These are phyloP conservation scores for Croton setiger DNA, from an alignment of 441 rosid species.

Conservation along the genomic window DNA sequence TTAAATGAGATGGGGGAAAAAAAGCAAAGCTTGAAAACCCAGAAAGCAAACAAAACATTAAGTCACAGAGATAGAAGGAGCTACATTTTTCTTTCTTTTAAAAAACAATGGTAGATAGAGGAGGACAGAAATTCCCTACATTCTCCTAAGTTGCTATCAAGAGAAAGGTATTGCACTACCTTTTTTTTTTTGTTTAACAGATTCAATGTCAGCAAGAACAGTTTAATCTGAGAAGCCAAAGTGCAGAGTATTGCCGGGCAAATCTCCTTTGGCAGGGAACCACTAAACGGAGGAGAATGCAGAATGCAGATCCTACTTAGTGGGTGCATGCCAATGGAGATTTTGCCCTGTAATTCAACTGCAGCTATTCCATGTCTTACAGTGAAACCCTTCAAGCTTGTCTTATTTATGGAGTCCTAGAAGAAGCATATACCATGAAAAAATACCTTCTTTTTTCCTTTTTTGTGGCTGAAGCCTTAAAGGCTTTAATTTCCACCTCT, in stretches of 20 bases:
- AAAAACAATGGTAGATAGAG: too few species aligned
- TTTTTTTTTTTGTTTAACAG: too few species aligned
- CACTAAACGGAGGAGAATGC: too few species aligned
- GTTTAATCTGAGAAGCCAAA: not conserved
- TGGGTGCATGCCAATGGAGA: slow-evolving; percentile 42
- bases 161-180: too few species aligned
- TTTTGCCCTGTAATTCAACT: slow-evolving; percentile 35
- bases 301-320: not conserved
- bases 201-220: too few species aligned
- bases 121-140: too few species aligned
- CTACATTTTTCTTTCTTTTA: too few species aligned
- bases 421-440: slow-evolving; percentile 7
- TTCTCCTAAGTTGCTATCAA: too few species aligned
- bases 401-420: not conserved
- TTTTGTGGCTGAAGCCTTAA: not conserved
- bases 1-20: too few species aligned
- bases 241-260: slow-evolving; percentile 43
- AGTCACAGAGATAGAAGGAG: too few species aligned
- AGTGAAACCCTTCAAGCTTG: not conserved
- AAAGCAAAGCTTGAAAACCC: too few species aligned
- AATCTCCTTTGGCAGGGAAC: slow-evolving; percentile 50
- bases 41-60: too few species aligned
- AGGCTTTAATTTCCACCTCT: not conserved
- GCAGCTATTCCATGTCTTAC: slow-evolving; percentile 4
- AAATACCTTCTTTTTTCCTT: not conserved